These are phyloP conservation scores for Bimuria novae-zelandiae DNA, from an alignment of 2,329 filamentous ascomycete species.

Conservation along the genomic window DNA sequence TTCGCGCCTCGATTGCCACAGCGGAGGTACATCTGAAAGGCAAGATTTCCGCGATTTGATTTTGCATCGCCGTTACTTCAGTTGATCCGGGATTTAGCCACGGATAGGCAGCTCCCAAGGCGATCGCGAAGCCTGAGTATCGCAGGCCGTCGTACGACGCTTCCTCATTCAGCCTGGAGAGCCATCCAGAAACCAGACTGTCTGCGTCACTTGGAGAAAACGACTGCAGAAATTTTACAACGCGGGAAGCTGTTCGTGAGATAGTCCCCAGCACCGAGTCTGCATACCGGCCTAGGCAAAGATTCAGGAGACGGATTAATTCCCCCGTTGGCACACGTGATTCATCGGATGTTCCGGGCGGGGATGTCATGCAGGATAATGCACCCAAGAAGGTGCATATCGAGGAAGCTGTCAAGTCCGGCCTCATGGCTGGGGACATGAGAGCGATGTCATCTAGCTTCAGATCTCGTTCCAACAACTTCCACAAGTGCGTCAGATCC, in stretches of 20 bases:
- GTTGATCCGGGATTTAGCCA: neutral
- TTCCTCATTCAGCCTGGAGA: slow-evolving; percentile 40
- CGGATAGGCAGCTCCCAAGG: slow-evolving; percentile 48
- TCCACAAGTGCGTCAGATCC: slow-evolving; percentile 36
- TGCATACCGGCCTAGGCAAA: slow-evolving; percentile 44
- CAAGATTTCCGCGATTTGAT: slow-evolving; percentile 41
- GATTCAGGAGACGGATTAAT: slow-evolving; percentile 30
- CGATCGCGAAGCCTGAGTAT: slow-evolving; percentile 51
- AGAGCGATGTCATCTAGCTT: slow-evolving; percentile 46
- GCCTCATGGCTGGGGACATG: slow-evolving; percentile 56
- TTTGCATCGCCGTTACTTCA: slow-evolving; percentile 16
- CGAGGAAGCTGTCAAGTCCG: slow-evolving; percentile 68
- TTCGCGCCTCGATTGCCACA: slow-evolving; percentile 52
- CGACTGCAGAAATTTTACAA: slow-evolving; percentile 25
- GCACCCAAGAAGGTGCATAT: slow-evolving; percentile 59
- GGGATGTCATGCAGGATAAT: slow-evolving; percentile 25
- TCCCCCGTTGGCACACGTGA: slow-evolving; percentile 19
- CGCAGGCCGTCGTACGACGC: slow-evolving; percentile 46
- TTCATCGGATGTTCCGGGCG: slow-evolving; percentile 8
- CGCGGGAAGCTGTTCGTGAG: slow-evolving; percentile 24
- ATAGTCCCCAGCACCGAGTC: slow-evolving; percentile 40
- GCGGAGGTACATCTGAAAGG: slow-evolving; percentile 42
- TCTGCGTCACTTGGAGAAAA: slow-evolving; percentile 15
- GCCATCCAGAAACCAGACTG: slow-evolving; percentile 33
- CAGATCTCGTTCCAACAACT: slow-evolving; percentile 35